Conservation (phyloP, 495 filamentous ascomycete genomes). For the Aspergillus conjunctus region DNA sequence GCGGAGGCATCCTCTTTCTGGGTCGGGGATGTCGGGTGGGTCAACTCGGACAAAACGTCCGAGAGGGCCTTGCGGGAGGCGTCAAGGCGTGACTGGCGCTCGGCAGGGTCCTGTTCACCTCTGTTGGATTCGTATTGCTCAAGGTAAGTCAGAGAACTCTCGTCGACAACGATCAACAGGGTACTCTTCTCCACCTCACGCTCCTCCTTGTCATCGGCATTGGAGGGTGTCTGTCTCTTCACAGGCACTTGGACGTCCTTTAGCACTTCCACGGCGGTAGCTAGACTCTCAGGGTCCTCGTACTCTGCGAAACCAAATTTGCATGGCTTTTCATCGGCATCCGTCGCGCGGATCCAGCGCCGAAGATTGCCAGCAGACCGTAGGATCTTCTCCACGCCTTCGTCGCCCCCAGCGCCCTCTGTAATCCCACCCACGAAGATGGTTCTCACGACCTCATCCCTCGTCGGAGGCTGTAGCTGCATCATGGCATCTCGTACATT, state of each 20-base stretch:
- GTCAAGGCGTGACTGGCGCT: constrained; percentile 67
- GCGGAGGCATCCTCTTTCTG: constrained; percentile 51
- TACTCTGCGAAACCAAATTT: constrained; percentile 97
- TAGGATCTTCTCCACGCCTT: constrained; percentile 80
- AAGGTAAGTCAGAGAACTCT: constrained; percentile 74
- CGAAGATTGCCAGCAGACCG: constrained; percentile 74
- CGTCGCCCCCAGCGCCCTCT: constrained; percentile 73
- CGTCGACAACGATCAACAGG: constrained; percentile 78
- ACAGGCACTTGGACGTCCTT: constrained; percentile 83
- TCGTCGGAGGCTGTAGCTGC: constrained; percentile 79
- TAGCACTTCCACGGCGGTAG: constrained; percentile 82
- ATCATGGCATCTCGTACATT: constrained; percentile 73
- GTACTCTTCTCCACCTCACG: constrained; percentile 67
- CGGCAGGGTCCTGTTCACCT: constrained; percentile 66
- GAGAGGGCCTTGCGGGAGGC: constrained; percentile 66
- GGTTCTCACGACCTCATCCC: constrained; percentile 87
- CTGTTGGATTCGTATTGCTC: constrained; percentile 72
- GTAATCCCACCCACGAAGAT: constrained; percentile 89
- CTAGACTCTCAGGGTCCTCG: constrained; percentile 87
- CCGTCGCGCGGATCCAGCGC: constrained; percentile 81
- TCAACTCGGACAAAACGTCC: constrained; percentile 67
- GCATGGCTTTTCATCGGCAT: constrained; percentile 81
- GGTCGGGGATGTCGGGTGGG: constrained; percentile 61
- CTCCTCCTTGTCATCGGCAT: constrained; percentile 55
- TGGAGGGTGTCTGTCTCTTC: constrained; percentile 60